phyloP scores from a whole-genome alignment of 257 asterid genomes.

The Primulina tabacum region DNA sequence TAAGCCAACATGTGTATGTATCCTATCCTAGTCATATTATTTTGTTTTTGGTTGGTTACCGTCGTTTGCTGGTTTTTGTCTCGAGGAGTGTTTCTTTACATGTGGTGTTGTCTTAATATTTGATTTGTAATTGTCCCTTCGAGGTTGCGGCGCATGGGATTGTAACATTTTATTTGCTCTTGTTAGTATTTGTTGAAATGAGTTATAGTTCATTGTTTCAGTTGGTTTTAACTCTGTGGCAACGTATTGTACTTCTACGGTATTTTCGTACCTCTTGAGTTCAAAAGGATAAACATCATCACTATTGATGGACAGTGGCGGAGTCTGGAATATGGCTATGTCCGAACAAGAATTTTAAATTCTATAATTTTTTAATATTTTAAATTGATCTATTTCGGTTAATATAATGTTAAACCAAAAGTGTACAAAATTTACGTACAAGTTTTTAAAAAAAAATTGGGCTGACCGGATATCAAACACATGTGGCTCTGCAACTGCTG shows the following conservation, averaged over 20 bases:
- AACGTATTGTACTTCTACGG: neutral
- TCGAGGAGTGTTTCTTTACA: neutral
- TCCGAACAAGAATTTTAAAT: too few relatives aligned
- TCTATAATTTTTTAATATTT: too few relatives aligned
- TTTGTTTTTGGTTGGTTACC: slow-evolving; percentile 9
- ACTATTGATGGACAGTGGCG: too few relatives aligned
- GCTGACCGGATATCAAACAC: too few relatives aligned
- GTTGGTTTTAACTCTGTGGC: slow-evolving; percentile 8
- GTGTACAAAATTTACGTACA: too few relatives aligned
- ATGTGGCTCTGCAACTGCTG: too few relatives aligned
- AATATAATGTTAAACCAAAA: too few relatives aligned
- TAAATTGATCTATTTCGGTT: too few relatives aligned
- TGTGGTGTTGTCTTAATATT: slow-evolving; percentile 20
- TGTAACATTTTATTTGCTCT: neutral
- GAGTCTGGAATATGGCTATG: too few relatives aligned
- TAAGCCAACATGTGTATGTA: slow-evolving; percentile 14
- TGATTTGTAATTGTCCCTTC: slow-evolving; percentile 17
- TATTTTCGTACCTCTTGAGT: neutral
- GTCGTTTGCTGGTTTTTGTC: slow-evolving; percentile 10
- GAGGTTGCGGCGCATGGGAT: neutral
- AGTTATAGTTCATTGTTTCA: slow-evolving; percentile 6
- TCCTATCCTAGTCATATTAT: slow-evolving; percentile 6
- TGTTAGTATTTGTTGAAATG: neutral
- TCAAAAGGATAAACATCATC: neutral
- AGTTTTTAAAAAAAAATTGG: too few relatives aligned